Evolutionary conservation across 2,329 filamentous ascomycete genomes (phyloP), one percentile per base, ranked within the genome.

Genomic region (Alternaria ventricosa): DNA sequence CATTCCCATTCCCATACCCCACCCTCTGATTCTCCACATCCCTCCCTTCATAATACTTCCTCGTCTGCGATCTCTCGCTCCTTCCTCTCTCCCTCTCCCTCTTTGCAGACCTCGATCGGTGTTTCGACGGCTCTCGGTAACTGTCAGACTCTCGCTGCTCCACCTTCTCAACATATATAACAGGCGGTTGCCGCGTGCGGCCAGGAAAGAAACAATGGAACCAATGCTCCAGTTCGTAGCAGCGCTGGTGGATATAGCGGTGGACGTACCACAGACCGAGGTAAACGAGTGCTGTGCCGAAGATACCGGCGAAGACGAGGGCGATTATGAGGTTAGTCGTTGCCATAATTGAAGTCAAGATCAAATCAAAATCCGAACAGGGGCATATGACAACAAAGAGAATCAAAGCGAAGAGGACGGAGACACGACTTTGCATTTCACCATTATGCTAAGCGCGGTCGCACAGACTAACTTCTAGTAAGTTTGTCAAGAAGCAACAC

Each of bases 231-330:
- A 77, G 25, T 22, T 71, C 60, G 3, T 61, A 22, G 23, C 71
- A 74, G 41, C 61, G 36, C 5, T 44, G 53, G 20, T 71, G 63
- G 10, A 76, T 65, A 28, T 63, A 75, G 23, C 61, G 55, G 8
- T 70, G 64, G 1, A 70, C 23, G 23, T 59, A 69, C 62, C 70
- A 74, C 2, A 75, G 33, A 2, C 47, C 57, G 5, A 71, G 55
- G 54, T 66, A 74, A 2, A 76, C 57, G 6, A 75, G 28, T 4
- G 57, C 56, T 0, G 68, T 46, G 13, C 74, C 73, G 53, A 74
- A 75, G 20, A 73, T 25, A 6, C 60, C 64, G 9, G 72, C 68
- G 27, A 72, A 65, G 3, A 68, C 51, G 1, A 75, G 58, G 9
- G 74, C 69, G 20, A 68, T 49, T 27, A 71, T 68, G 8, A 73